Base-by-base conservation (phyloP, 768 basidiomycete genomes). In the Hirschioporus abietinus region DNA sequence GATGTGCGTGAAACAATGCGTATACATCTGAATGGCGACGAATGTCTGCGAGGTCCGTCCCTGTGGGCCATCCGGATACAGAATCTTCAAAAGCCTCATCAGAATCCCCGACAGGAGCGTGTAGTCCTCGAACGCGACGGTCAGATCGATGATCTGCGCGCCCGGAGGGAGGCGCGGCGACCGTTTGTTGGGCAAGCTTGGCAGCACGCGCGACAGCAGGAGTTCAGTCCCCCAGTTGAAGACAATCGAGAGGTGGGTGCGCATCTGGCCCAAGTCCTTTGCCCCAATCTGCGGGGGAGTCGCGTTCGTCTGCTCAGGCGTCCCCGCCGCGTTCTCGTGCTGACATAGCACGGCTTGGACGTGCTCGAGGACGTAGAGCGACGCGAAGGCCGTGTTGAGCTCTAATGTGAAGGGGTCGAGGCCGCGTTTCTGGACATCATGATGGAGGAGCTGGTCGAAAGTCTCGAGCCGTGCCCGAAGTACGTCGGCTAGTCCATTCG, bases 141-240 rank as follows among this genome's bases (percentile, higher is more conserved):
- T 80, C 18, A 82, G 71, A 64, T 87, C 83, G 35, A 84, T 78
- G 60, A 85, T 78, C 66, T 74, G 79, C 6, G 79, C 70, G n/a
- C 68, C 71, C 30, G 57, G 64, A 35, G 69, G 64, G 27, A 27
- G 27, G 59, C 58, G 66, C 7, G 62, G 26, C 12, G 69, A 59
- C 7, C 74, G 66, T 42, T 74, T 76, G 60, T 70, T 70, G 20
- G 79, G 78, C 83, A 80, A 83, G 52, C 76, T 72, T 63, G 74
- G 73, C 26, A 72, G 71, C n/a, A 87, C 75, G 63, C 77, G 79
- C 15, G 74, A 69, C 52, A 90, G 78, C 4, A 88, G 72, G 2
- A 84, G 84, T 17, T 87, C 83, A 1, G 86, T 74, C 7, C 85
- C 89, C 92, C 91, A 92, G 69, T 86, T 88, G 72, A 93, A 90